Conservation (phyloP, 257 asterid species). For the Prunella vulgaris region DNA sequence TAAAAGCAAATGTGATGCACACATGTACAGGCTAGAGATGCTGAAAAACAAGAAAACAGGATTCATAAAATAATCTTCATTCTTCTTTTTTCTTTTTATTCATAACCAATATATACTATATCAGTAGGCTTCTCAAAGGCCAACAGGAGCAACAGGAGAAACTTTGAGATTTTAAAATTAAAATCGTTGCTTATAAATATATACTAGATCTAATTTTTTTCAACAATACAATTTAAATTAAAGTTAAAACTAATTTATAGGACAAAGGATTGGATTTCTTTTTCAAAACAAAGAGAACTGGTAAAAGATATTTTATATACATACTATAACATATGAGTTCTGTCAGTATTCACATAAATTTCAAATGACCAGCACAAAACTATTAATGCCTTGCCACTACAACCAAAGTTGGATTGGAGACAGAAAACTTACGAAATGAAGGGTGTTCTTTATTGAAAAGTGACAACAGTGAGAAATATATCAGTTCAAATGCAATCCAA, state of each 20-base stretch:
- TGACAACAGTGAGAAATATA: not conserved
- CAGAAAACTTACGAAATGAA: not conserved
- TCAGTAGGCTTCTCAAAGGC: not conserved
- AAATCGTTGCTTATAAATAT: not conserved
- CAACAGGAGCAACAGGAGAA: slow-evolving; percentile 1
- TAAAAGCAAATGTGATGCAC: slow-evolving; percentile 1
- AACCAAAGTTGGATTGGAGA: not conserved
- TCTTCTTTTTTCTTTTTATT: no score
- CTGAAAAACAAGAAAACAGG: not conserved
- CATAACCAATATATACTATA: no score
- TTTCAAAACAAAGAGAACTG: not conserved
- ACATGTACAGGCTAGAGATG: not conserved
- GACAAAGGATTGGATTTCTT: not conserved
- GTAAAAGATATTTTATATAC: not conserved
- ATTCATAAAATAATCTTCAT: not conserved
- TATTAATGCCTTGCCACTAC: not conserved
- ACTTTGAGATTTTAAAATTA: not conserved
- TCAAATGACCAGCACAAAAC: not conserved
- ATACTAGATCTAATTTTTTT: not conserved
- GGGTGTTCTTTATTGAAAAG: not conserved
- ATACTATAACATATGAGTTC: not conserved
- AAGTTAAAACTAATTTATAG: not conserved
- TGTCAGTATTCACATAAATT: not conserved
- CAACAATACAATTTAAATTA: not conserved
- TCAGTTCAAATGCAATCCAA: not conserved